Evolutionary conservation across 2,329 filamentous ascomycete genomes (phyloP), one percentile per base, ranked within the genome.

Genomic region (Fusarium brachygibbosum): DNA sequence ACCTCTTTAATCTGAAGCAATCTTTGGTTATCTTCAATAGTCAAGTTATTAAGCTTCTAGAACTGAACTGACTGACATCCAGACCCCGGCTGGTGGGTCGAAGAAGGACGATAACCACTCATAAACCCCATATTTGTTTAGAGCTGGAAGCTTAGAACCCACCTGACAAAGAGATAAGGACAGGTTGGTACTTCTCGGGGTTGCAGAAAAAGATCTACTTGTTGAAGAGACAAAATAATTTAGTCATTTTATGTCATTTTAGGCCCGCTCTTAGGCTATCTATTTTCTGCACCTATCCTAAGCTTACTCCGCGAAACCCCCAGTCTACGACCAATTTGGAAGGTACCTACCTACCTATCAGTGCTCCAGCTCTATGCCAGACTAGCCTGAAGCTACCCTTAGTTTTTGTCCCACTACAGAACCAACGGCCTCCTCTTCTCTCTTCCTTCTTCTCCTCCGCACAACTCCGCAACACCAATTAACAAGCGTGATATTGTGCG

Each of bases 251-350:
- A 25, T 25, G 23, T 6, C 23, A 25, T 4, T 25, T 6, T 6
- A 25, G 23, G 6, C 23, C 23, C 23, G 23, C 6, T 4, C 23
- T 25, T 25, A 25, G 23, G 4, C 23, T 25, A 25, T 25, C 6
- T 25, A 25, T 25, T 25, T 25, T 25, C 23, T 25, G 4, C 23
- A 25, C 6, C 23, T 6, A 25, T 5, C 23, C 23, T 25, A 25
- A 25, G 23, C 23, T 25, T 25, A 25, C 64, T 69, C 59, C 54
- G 23, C 25, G 37, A 46, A 37, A 31, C 51, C 69, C 66, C 62
- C 65, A 51, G 60, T 48, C 70, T 74, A 73, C 70, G 63, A 74
- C 70, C 57, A 63, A 74, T 66, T 19, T 66, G 70, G 72, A 72
- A 74, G 72, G 72, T 74, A 70, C n/a, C n/a, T n/a, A 25, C 48